A percentile compares a stretch with the other conserved stretches of the same genome.
These are phyloP conservation scores for Pseudocercospora cruenta DNA, from an alignment of 2,329 filamentous ascomycete genomes.

Conservation along the genomic window DNA sequence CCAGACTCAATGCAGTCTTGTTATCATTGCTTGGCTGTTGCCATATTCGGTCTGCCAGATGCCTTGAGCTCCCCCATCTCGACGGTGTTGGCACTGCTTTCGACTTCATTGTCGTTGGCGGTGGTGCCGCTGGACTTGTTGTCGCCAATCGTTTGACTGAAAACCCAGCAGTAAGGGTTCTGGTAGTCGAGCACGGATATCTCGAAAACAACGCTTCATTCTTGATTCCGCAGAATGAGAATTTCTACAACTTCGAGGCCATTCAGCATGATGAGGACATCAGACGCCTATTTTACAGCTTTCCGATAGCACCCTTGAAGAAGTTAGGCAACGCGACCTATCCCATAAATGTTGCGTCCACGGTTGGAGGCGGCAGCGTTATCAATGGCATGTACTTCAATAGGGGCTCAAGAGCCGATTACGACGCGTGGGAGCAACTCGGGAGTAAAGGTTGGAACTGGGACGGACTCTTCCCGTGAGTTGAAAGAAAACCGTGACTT, in stretches of 20 bases:
- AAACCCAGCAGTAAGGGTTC: constrained; percentile 33
- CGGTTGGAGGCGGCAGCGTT: constrained; percentile 34
- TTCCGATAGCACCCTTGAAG: constrained; percentile 33
- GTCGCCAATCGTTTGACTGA: constrained; percentile 34
- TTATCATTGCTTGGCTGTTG: too few relatives aligned
- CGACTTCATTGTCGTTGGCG: constrained; percentile 37
- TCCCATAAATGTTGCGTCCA: too few relatives aligned
- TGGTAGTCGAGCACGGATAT: constrained; percentile 38
- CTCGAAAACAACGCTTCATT: constrained; percentile 15
- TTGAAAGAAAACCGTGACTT: constrained; percentile 28
- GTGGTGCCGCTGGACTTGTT: constrained; percentile 35
- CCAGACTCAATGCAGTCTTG: too few relatives aligned
- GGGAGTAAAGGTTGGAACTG: constrained; percentile 64
- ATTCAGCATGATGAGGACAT: neutral
- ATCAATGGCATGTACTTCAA: constrained; percentile 41
- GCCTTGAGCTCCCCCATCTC: too few relatives aligned
- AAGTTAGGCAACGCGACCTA: constrained; percentile 16
- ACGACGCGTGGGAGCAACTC: constrained; percentile 60
- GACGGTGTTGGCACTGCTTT: too few relatives aligned
- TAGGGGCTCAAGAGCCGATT: constrained; percentile 52
- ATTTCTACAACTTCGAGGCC: neutral
- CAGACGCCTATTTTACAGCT: neutral
- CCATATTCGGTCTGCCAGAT: too few relatives aligned
- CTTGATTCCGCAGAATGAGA: neutral
- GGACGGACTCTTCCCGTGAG: constrained; percentile 49